A percentile compares a stretch with the other conserved stretches of the same genome.
Evolutionary conservation across 768 basidiomycete species (phyloP).

Genomic region (Collybia mongolica): DNA sequence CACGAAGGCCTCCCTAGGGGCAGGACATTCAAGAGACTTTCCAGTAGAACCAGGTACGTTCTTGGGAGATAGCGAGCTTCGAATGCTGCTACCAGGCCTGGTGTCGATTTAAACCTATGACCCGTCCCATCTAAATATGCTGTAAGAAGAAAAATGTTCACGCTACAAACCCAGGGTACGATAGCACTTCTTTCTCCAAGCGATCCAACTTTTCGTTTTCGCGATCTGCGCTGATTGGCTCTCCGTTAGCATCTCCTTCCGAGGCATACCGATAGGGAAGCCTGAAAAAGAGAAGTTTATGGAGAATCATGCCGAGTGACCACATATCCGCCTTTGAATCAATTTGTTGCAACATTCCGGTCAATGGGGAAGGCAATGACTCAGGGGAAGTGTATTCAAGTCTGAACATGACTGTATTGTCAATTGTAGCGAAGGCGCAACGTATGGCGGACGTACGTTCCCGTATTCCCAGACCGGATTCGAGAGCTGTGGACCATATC

Average conservation of each 20-base stretch:
- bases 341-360: slow-evolving; percentile 65
- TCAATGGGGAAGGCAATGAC: slow-evolving; percentile 67
- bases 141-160: neutral
- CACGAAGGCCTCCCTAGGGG: slow-evolving; percentile 67
- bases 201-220: slow-evolving; percentile 65
- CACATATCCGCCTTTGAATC: slow-evolving; percentile 96
- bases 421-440: neutral
- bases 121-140: neutral
- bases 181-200: slow-evolving; percentile 70
- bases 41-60: slow-evolving; percentile 69
- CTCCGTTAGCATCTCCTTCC: slow-evolving; percentile 50
- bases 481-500: slow-evolving; percentile 78
- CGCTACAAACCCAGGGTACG: slow-evolving; percentile 66
- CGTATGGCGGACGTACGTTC: slow-evolving; percentile 62
- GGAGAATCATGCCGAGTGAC: slow-evolving; percentile 94
- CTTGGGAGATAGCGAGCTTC: slow-evolving; percentile 72
- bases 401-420: slow-evolving; percentile 27
- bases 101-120: slow-evolving; percentile 48
- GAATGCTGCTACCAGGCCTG: slow-evolving; percentile 53
- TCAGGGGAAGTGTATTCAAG: slow-evolving; percentile 91
- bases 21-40: slow-evolving; percentile 62
- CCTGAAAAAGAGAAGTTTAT: slow-evolving; percentile 90
- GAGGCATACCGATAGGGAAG: slow-evolving; percentile 80
- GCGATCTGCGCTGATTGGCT: slow-evolving; percentile 34
- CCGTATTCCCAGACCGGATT: slow-evolving; percentile 87